A percentile compares a stretch with the other conserved stretches of the same genome.
These are phyloP conservation scores for Usnea hakonensis DNA, from an alignment of 495 filamentous ascomycete species.

Conservation along the genomic window DNA sequence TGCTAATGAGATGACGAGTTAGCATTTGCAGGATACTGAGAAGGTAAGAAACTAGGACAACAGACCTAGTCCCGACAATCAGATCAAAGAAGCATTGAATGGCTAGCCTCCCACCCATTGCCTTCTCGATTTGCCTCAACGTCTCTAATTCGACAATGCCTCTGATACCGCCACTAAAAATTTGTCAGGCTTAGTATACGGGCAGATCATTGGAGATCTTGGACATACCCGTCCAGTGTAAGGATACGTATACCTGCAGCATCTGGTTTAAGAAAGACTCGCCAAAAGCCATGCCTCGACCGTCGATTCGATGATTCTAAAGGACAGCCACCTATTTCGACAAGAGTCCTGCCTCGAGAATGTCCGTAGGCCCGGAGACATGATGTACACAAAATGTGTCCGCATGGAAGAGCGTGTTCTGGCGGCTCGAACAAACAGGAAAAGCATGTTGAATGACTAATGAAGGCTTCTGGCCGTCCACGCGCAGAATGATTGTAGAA, in stretches of 20 bases:
- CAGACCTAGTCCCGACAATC: slow-evolving; percentile 39
- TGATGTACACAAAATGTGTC: slow-evolving; percentile 48
- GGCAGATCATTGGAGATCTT: background rate
- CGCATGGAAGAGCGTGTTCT: slow-evolving; percentile 48
- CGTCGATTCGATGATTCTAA: background rate
- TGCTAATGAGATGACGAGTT: background rate
- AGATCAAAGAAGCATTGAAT: slow-evolving; percentile 41
- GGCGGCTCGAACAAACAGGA: slow-evolving; percentile 46
- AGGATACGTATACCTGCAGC: slow-evolving; percentile 32
- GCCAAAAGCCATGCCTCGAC: background rate
- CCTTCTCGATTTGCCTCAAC: slow-evolving; percentile 28
- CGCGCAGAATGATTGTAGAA: slow-evolving; percentile 26
- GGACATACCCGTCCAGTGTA: slow-evolving; percentile 35
- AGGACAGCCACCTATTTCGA: slow-evolving; percentile 14
- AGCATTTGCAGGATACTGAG: background rate
- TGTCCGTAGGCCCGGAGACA: slow-evolving; percentile 33
- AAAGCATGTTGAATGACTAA: slow-evolving; percentile 45
- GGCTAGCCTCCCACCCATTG: slow-evolving; percentile 22
- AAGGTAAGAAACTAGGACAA: background rate
- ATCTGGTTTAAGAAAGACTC: slow-evolving; percentile 29
- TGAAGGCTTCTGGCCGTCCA: slow-evolving; percentile 14
- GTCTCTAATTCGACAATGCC: slow-evolving; percentile 37
- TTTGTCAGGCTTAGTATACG: slow-evolving; percentile 7
- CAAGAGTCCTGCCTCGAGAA: background rate
- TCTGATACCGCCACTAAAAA: slow-evolving; percentile 35